Conservation (phyloP, 345 rosid species). For the Xanthoceras sorbifolium region DNA sequence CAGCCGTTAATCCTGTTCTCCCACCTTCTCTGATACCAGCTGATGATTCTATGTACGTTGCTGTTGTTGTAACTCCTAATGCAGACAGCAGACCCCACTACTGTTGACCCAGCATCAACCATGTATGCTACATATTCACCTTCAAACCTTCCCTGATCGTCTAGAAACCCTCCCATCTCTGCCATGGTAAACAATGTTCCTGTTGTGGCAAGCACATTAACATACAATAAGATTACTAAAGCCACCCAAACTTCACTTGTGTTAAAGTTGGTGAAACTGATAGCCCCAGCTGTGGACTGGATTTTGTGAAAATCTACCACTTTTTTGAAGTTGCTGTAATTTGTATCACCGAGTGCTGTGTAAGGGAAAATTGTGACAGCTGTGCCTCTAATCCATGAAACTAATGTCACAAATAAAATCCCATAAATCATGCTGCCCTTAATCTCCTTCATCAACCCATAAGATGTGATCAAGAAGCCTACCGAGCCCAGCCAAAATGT, state of each 20-base stretch:
- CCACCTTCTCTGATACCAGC: slow-evolving; percentile 96
- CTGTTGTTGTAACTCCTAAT: slow-evolving; percentile 66
- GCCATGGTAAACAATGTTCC: slow-evolving; percentile 83
- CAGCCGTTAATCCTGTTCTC: slow-evolving; percentile 82
- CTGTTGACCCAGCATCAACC: slow-evolving; percentile 79
- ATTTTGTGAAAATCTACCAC: slow-evolving; percentile 75
- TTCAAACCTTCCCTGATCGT: slow-evolving; percentile 67
- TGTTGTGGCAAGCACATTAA: slow-evolving; percentile 73
- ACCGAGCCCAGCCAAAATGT: slow-evolving; percentile 75
- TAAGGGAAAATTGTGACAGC: slow-evolving; percentile 67
- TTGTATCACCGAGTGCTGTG: slow-evolving; percentile 56
- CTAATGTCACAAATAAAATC: slow-evolving; percentile 56
- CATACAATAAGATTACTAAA: slow-evolving; percentile 58
- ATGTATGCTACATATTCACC: slow-evolving; percentile 78
- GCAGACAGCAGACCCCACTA: slow-evolving; percentile 69
- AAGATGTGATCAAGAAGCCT: slow-evolving; percentile 69
- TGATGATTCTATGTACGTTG: slow-evolving; percentile 78
- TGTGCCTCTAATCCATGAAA: slow-evolving; percentile 87
- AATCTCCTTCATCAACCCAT: slow-evolving; percentile 63
- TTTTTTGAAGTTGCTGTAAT: slow-evolving; percentile 62
- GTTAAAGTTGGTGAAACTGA: slow-evolving; percentile 61
- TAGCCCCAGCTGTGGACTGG: slow-evolving; percentile 67
- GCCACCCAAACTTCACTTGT: slow-evolving; percentile 73
- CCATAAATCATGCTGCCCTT: slow-evolving; percentile 93
- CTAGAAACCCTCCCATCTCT: slow-evolving; percentile 66